These are phyloP conservation scores for Komagataella ulmi DNA, from an alignment of 805 yeast genomes.

Conservation along the genomic window DNA sequence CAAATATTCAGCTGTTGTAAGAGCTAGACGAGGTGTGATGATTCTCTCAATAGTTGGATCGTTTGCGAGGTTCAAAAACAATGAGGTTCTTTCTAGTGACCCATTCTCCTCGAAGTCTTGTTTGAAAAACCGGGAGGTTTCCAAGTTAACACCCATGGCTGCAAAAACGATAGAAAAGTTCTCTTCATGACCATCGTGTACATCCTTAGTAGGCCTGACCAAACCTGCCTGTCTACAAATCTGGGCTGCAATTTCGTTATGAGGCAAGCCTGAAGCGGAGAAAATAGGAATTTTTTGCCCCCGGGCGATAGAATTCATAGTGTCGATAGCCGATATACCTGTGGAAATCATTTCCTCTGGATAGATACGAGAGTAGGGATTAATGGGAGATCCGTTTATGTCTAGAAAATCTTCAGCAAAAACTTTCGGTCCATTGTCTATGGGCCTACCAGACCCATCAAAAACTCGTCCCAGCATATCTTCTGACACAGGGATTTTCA, in stretches of 20 bases:
- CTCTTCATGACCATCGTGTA: slow-evolving; percentile 99
- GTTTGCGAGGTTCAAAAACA: slow-evolving; percentile 94
- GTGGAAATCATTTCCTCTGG: slow-evolving; percentile 99
- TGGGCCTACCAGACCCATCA: slow-evolving; percentile 98
- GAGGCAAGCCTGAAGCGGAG: slow-evolving; percentile 98
- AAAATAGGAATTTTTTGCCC: slow-evolving; percentile 99
- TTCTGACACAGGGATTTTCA: slow-evolving; percentile 90
- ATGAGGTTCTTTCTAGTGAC: slow-evolving; percentile 91
- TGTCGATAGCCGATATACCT: slow-evolving; percentile 96
- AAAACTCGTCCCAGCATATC: slow-evolving; percentile 96
- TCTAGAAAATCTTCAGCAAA: slow-evolving; percentile 98
- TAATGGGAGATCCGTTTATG: slow-evolving; percentile 97
- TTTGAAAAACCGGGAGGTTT: slow-evolving; percentile 95
- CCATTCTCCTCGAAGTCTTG: slow-evolving; percentile 99
- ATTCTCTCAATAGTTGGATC: slow-evolving; percentile 99
- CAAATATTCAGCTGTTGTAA: slow-evolving; percentile 95
- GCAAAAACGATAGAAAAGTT: slow-evolving; percentile 98
- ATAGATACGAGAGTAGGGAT: slow-evolving; percentile 95
- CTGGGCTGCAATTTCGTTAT: slow-evolving; percentile 99
- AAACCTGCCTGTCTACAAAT: slow-evolving; percentile 99
- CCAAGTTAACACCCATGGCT: slow-evolving; percentile 99
- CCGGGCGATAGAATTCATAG: slow-evolving; percentile 99
- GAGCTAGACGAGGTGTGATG: slow-evolving; percentile 96
- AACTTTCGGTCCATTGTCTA: slow-evolving; percentile 95
- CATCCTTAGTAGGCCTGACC: slow-evolving; percentile 98